A percentile compares a stretch with the other conserved stretches of the same genome.
phyloP scores from a whole-genome alignment of 805 yeast species.

The Wickerhamiella vanderwaltii region DNA sequence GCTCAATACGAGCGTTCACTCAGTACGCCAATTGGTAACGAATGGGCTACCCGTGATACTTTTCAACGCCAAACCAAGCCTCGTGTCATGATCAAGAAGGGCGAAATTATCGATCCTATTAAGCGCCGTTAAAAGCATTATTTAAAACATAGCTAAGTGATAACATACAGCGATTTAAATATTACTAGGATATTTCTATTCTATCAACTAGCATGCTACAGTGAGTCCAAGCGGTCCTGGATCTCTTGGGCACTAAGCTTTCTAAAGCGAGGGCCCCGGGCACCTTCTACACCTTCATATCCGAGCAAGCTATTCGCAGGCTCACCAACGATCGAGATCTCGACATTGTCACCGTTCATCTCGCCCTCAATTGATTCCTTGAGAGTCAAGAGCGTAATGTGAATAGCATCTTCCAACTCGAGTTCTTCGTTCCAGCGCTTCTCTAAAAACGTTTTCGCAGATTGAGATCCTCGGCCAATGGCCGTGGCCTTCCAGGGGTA shows the following conservation, averaged over 20 bases:
- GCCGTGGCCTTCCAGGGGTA: slow-evolving; percentile 99
- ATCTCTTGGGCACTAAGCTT: slow-evolving; percentile 81
- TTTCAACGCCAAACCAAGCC: slow-evolving; percentile 88
- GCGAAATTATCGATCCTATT: slow-evolving; percentile 82
- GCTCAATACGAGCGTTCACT: slow-evolving; percentile 92
- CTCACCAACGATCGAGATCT: slow-evolving; percentile 74
- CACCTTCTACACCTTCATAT: slow-evolving; percentile 64
- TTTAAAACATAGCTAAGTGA: background rate
- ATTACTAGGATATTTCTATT: background rate
- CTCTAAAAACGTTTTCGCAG: slow-evolving; percentile 95
- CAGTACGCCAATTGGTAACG: slow-evolving; percentile 93
- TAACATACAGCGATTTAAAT: background rate
- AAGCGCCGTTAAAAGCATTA: slow-evolving; percentile 27
- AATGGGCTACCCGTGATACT: slow-evolving; percentile 83
- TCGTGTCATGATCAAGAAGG: slow-evolving; percentile 71
- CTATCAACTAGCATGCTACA: slow-evolving; percentile 33
- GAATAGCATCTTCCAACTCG: slow-evolving; percentile 96
- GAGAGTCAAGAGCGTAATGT: slow-evolving; percentile 83
- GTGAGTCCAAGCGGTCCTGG: slow-evolving; percentile 87
- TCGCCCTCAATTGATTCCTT: slow-evolving; percentile 98
- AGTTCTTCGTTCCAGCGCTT: slow-evolving; percentile 97
- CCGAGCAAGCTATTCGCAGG: slow-evolving; percentile 75
- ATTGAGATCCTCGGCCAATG: slow-evolving; percentile 87
- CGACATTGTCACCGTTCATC: slow-evolving; percentile 91
- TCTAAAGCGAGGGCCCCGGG: slow-evolving; percentile 81